Evolutionary conservation across 176 grass and related monocot genomes (phyloP), one percentile per base, ranked within the genome.

Genomic region (Zea luxurians): DNA sequence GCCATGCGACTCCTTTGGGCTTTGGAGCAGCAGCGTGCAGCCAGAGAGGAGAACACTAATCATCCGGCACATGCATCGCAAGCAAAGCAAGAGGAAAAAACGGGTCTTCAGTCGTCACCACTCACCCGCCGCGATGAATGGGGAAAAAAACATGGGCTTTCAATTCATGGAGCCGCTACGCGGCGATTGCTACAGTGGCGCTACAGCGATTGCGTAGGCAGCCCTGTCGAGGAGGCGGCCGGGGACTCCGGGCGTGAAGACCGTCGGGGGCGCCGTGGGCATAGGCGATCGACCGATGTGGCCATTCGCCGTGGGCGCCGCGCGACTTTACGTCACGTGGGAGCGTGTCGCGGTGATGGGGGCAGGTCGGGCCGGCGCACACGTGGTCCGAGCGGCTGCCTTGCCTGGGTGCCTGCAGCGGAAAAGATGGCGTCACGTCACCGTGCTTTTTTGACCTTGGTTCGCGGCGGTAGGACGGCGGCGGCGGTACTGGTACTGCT

Each of bases 301-400:
- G 21, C 15, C 9, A 9, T 21, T 8, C n/a, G 9, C 16, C 53
- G 63, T 40, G 38, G 38, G 47, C 3, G 80, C 34, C 3, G 9
- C 50, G 21, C 37, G 72, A 53, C 4, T 27, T 27, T 27, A 27
- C 35, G 66, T 66, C 80, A 78, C 85, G 67, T 78, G 80, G 74
- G 59, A 13, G 70, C 38, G 63, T 88, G 76, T 75, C 81, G 86
- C 81, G 45, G 76, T 69, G 70, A 74, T 37, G 86, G 81, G 37
- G 21, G 81, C 86, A 83, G 69, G 69, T 45, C 45, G 68, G 75
- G 58, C 70, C 80, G 68, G 2, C 62, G 53, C 70, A 12, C 80
- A 88, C 81, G 81, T 88, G 86, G 42, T 8, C 13, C 7, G 68
- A 65, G 45, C 42, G 8, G 16, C 38, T 27, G 45, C 58, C 5